Conservation (phyloP, 805 yeast genomes). For the Yarrowia sp. region DNA sequence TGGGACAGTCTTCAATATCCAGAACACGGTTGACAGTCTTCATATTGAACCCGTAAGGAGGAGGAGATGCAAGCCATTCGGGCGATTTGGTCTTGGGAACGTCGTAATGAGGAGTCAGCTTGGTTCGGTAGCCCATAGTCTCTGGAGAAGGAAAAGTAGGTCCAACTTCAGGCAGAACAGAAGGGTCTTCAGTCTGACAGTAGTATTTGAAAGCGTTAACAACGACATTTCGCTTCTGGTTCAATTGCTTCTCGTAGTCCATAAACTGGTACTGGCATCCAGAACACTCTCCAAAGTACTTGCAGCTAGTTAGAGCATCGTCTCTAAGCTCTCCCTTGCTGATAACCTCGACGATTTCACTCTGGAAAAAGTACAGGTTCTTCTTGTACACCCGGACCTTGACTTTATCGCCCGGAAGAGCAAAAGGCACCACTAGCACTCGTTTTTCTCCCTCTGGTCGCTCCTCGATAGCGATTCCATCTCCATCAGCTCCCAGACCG, state of each 20-base stretch:
- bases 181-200: constrained; percentile 46
- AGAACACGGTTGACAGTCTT: constrained; percentile 67
- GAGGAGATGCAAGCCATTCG: constrained; percentile 42
- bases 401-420: constrained; percentile 80
- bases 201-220: constrained; percentile 76
- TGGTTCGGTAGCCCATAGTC: constrained; percentile 77
- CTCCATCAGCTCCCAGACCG: constrained; percentile 73
- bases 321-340: constrained; percentile 45
- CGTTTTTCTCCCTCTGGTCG: constrained; percentile 32
- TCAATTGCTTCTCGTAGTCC: constrained; percentile 67
- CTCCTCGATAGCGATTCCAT: constrained; percentile 46
- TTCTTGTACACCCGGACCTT: constrained; percentile 70
- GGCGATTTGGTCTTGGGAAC: constrained; percentile 53
- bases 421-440: constrained; percentile 78
- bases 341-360: constrained; percentile 61
- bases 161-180: constrained; percentile 51
- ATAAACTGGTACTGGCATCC: constrained; percentile 92
- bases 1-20: constrained; percentile 91
- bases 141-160: constrained; percentile 74
- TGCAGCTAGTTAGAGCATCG: constrained; percentile 63
- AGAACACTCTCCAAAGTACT: constrained; percentile 87
- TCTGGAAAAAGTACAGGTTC: constrained; percentile 67
- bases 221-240: constrained; percentile 69
- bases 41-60: constrained; percentile 84
- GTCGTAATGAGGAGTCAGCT: constrained; percentile 93